phyloP scores from a whole-genome alignment of 495 filamentous ascomycete species.

The Neurospora sp. region DNA sequence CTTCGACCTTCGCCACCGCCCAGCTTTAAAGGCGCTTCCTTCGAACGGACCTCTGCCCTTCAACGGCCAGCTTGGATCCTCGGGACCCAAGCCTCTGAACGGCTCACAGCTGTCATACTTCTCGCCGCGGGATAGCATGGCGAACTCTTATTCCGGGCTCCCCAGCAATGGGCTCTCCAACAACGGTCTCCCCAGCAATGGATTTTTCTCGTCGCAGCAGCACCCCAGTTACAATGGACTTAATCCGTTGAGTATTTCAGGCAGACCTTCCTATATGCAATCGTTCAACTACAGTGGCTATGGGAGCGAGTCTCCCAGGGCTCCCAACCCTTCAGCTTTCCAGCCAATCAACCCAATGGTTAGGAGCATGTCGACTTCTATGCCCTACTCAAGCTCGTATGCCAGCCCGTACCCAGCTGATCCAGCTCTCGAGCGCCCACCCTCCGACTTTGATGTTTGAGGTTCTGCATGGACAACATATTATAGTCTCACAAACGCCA shows the following conservation, averaged over 20 bases:
- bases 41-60: constrained; percentile 14
- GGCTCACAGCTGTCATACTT: constrained; percentile 6
- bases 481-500: not conserved
- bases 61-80: constrained; percentile 10
- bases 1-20: constrained; percentile 15
- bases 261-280: constrained; percentile 20
- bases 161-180: constrained; percentile 15
- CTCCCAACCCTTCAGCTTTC: constrained; percentile 11
- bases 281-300: constrained; percentile 22
- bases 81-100: constrained; percentile 8
- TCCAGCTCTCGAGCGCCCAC: constrained; percentile 5
- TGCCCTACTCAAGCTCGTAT: constrained; percentile 11
- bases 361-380: constrained; percentile 5
- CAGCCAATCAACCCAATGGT: constrained; percentile 14
- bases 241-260: constrained; percentile 36
- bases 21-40: constrained; percentile 14
- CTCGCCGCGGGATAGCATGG: constrained; percentile 2
- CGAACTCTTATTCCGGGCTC: constrained; percentile 9
- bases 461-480: not conserved
- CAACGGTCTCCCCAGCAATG: constrained; percentile 11
- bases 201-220: constrained; percentile 25
- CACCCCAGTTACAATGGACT: constrained; percentile 21
- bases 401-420: constrained; percentile 8
- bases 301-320: constrained; percentile 20
- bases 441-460: constrained; percentile 17